Conservation (phyloP, 2,329 filamentous ascomycete genomes). For the Talaromyces sp. region DNA sequence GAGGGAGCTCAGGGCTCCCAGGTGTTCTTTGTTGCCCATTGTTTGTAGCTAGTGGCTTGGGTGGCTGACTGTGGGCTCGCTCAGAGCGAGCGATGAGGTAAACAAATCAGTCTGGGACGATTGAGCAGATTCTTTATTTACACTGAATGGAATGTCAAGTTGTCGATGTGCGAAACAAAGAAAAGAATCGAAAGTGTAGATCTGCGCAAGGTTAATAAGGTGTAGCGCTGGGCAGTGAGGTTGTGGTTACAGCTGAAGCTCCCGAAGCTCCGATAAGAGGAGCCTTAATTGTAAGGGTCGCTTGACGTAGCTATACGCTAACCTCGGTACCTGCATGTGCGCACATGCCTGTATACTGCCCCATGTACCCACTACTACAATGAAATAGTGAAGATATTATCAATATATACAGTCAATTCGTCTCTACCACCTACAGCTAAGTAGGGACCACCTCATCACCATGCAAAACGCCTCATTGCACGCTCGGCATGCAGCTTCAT, state of each 20-base stretch:
- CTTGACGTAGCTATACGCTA: conserved; percentile 2
- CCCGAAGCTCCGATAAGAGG: neutral
- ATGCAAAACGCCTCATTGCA: conserved; percentile 13
- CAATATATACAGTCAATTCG: neutral
- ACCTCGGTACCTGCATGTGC: neutral
- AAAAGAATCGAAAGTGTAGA: neutral
- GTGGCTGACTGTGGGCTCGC: neutral
- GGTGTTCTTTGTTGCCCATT: conserved; percentile 26
- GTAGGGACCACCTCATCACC: neutral
- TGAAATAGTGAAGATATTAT: neutral
- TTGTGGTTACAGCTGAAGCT: neutral
- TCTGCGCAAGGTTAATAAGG: neutral
- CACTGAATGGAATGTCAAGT: neutral
- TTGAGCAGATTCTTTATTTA: neutral
- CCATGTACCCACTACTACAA: neutral
- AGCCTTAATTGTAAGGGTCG: neutral
- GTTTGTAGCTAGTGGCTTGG: neutral
- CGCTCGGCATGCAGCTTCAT: conserved; percentile 8
- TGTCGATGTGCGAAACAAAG: neutral
- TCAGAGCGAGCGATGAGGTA: neutral
- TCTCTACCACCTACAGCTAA: neutral
- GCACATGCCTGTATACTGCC: neutral
- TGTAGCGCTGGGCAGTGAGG: neutral
- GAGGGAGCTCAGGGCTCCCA: conserved; percentile 21
- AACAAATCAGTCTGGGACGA: neutral